Conservation (phyloP, 495 filamentous ascomycete species). For the Aspergillus taichungensis region DNA sequence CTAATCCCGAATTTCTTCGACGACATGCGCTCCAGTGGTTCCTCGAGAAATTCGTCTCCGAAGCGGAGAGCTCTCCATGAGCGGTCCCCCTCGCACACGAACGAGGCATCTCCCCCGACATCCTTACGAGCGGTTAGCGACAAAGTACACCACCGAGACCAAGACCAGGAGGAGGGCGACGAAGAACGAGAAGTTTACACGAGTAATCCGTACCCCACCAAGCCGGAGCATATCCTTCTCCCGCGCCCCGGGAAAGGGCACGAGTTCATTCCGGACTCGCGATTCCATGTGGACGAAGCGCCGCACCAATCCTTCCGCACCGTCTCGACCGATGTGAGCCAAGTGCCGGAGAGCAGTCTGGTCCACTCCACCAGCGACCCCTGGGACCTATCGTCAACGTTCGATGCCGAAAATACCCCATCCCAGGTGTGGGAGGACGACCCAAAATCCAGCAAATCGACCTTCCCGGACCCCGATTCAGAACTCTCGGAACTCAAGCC, state of each 20-base stretch:
- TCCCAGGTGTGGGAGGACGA: slow-evolving; percentile 40
- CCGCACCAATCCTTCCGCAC: slow-evolving; percentile 13
- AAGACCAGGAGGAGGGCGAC: slow-evolving; percentile 13
- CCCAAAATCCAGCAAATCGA: slow-evolving; percentile 34
- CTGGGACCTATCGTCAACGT: slow-evolving; percentile 36
- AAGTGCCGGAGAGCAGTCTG: slow-evolving; percentile 20
- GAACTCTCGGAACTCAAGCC: slow-evolving; percentile 17
- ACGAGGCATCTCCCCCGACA: slow-evolving; percentile 30
- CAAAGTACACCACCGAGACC: slow-evolving; percentile 20
- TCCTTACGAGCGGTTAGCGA: slow-evolving; percentile 31
- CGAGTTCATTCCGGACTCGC: slow-evolving; percentile 27
- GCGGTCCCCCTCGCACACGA: slow-evolving; percentile 43
- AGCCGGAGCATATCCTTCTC: slow-evolving; percentile 42
- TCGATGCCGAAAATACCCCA: slow-evolving; percentile 31
- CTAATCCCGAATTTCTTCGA: slow-evolving; percentile 16
- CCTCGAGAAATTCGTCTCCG: slow-evolving; percentile 23
- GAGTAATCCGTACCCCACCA: slow-evolving; percentile 42
- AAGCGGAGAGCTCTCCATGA: slow-evolving; percentile 42
- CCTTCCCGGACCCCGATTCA: slow-evolving; percentile 22
- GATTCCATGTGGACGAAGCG: slow-evolving; percentile 19
- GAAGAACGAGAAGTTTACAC: slow-evolving; percentile 34
- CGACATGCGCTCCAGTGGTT: slow-evolving; percentile 25
- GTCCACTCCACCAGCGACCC: slow-evolving; percentile 24
- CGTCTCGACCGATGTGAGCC: slow-evolving; percentile 21
- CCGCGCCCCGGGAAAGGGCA: slow-evolving; percentile 39